These are phyloP conservation scores for Taphrina confusa DNA, from an alignment of 1,139 yeast species.

Conservation along the genomic window DNA sequence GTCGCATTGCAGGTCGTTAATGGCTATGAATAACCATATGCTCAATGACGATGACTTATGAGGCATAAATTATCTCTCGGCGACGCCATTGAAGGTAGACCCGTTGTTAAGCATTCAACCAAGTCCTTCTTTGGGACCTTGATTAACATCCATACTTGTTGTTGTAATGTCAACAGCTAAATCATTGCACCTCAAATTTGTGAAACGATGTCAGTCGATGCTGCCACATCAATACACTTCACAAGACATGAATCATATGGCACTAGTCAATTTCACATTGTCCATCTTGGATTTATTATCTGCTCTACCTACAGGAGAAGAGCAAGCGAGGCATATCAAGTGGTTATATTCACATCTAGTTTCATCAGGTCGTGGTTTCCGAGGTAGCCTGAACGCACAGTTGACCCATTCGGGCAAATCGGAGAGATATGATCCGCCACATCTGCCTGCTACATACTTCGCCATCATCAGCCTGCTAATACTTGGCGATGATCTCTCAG, in stretches of 20 bases:
- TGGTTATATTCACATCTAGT: constrained; percentile 56
- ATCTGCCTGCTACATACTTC: constrained; percentile 68
- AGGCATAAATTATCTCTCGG: no score
- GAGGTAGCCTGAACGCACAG: constrained; percentile 48
- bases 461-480: constrained; percentile 51
- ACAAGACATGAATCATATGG: constrained; percentile 63
- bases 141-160: no score
- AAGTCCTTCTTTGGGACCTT: no score
- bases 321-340: constrained; percentile 47
- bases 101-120: no score
- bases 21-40: no score
- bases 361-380: constrained; percentile 54
- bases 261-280: constrained; percentile 66
- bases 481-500: constrained; percentile 41
- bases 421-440: constrained; percentile 56
- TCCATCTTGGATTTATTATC: constrained; percentile 61
- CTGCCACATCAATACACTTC: constrained; percentile 46
- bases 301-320: constrained; percentile 44
- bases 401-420: constrained; percentile 41
- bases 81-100: no score
- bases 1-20: no score
- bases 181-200: constrained; percentile 43
- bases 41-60: no score
- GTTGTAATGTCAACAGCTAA: neutral
- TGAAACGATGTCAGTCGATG: constrained; percentile 45